Conservation (phyloP, 2,329 filamentous ascomycete species). For the Alternaria hordeiaustralica region DNA sequence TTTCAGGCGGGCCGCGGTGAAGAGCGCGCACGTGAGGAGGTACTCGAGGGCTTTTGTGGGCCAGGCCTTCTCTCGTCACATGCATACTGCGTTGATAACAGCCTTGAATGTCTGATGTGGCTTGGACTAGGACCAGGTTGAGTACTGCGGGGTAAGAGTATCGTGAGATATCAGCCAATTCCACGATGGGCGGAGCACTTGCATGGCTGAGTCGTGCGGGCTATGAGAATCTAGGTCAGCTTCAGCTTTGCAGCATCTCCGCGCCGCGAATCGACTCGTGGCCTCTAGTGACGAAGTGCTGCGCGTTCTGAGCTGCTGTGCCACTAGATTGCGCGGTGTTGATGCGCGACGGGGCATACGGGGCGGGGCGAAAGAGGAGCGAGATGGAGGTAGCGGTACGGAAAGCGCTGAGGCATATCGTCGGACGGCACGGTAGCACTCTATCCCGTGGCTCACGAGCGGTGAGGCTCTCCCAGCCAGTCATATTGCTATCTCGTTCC, state of each 20-base stretch:
- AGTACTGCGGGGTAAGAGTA: conserved; percentile 2
- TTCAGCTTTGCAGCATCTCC: neutral
- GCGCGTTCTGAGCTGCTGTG: conserved; percentile 9
- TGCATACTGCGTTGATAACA: neutral
- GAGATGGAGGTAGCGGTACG: neutral
- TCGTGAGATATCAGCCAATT: neutral
- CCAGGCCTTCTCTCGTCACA: neutral
- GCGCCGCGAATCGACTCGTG: neutral
- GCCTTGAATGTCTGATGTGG: neutral
- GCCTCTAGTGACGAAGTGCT: conserved; percentile 8
- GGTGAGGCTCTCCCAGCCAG: conserved; percentile 11
- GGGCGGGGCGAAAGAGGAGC: conserved; percentile 1
- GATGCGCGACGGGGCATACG: neutral
- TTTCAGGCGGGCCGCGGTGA: neutral
- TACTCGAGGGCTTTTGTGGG: neutral
- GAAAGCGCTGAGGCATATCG: neutral
- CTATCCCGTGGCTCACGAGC: conserved; percentile 3
- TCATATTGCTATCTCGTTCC: conserved; percentile 14
- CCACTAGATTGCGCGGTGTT: conserved; percentile 14
- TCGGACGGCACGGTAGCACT: conserved; percentile 2
- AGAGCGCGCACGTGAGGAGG: neutral
- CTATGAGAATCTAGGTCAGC: neutral
- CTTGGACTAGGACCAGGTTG: neutral
- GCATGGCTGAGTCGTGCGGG: neutral
- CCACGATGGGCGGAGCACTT: neutral